These are phyloP conservation scores for Talaromyces thailandensis DNA, from an alignment of 495 filamentous ascomycete genomes.

Conservation along the genomic window DNA sequence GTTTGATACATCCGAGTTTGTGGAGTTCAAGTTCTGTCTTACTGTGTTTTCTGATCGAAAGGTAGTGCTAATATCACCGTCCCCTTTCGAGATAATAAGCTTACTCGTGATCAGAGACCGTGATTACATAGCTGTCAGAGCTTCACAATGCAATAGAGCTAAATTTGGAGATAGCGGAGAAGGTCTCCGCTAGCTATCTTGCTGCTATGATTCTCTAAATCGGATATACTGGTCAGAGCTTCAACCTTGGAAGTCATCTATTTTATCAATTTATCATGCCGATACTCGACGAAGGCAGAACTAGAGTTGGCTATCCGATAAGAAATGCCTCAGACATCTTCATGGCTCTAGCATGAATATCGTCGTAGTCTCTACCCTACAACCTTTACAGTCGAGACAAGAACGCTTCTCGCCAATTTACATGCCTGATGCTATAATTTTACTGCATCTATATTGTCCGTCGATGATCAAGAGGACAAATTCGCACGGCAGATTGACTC, in stretches of 20 bases:
- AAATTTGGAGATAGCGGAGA: neutral
- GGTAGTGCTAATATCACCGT: neutral
- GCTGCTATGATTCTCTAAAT: too few relatives aligned
- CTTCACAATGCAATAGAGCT: neutral
- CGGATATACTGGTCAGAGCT: too few relatives aligned
- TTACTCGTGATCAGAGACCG: neutral
- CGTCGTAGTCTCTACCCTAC: neutral
- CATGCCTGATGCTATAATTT: neutral
- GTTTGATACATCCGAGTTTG: neutral
- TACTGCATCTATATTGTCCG: neutral
- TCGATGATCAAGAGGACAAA: neutral
- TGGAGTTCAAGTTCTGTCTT: neutral
- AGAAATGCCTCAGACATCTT: neutral
- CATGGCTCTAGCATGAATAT: too few relatives aligned
- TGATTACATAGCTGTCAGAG: neutral
- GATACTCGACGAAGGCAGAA: neutral
- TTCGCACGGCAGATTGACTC: neutral
- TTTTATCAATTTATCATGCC: neutral
- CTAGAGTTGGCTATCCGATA: neutral
- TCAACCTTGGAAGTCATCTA: neutral
- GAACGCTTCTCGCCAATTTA: neutral
- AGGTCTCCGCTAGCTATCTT: neutral
- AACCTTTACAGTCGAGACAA: neutral
- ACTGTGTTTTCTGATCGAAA: too few relatives aligned
- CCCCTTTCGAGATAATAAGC: neutral